Conservation (phyloP, 2,329 filamentous ascomycete genomes). For the Cordyceps tenuipes region DNA sequence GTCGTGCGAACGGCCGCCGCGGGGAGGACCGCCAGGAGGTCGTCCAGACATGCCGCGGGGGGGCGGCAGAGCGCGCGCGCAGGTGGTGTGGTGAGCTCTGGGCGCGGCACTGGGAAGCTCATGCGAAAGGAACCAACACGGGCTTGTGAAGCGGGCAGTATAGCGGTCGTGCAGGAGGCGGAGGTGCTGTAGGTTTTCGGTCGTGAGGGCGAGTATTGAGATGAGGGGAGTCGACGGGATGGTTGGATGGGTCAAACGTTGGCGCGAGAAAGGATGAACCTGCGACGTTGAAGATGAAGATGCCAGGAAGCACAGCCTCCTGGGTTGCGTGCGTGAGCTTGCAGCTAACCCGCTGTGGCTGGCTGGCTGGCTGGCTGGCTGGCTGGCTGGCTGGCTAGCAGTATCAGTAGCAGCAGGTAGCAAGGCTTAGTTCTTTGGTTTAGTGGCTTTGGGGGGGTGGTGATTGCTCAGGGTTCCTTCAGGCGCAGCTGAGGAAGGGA, state of each 20-base stretch:
- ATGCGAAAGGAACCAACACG: constrained; percentile 6
- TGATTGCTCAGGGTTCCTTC: constrained; percentile 3
- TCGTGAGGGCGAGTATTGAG: not conserved
- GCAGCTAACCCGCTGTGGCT: constrained; percentile 7
- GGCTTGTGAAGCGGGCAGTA: not conserved
- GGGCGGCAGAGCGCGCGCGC: constrained; percentile 18
- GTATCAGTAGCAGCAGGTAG: not conserved
- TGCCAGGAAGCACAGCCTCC: constrained; percentile 12
- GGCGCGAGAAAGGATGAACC: constrained; percentile 1
- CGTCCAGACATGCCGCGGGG: constrained; percentile 53
- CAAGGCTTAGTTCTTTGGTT: not conserved
- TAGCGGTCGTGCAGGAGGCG: not conserved
- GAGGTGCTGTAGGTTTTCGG: not conserved
- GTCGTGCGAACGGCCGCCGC: constrained; percentile 37
- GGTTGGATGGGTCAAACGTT: not conserved
- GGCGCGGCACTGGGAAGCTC: constrained; percentile 19
- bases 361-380: not conserved
- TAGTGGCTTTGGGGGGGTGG: not conserved
- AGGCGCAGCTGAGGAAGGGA: not conserved
- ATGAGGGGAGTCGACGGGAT: not conserved
- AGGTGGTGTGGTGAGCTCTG: constrained; percentile 21
- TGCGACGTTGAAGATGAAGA: constrained; percentile 11
- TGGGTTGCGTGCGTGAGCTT: constrained; percentile 11
- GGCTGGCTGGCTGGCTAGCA: constrained; percentile 5
- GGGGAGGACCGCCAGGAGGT: constrained; percentile 40